Conservation (phyloP, 805 yeast species). For the Torulaspora maleeae region DNA sequence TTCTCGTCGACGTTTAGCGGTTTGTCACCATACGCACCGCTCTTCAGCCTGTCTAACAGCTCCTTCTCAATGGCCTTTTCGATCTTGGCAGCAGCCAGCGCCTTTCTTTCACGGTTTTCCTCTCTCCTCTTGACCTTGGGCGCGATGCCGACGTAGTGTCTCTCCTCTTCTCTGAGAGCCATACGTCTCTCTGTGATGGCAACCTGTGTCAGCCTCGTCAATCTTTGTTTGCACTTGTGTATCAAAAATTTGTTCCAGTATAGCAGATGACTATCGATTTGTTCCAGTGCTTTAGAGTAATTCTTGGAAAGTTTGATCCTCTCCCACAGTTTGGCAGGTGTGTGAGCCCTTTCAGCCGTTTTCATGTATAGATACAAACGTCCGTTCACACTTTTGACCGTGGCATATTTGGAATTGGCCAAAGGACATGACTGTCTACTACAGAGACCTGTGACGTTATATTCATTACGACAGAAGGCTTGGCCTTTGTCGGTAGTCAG, state of each 20-base stretch:
- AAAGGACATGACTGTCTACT: constrained; percentile 91
- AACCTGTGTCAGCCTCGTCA: constrained; percentile 91
- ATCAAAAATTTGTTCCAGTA: constrained; percentile 92
- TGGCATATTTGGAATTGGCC: constrained; percentile 89
- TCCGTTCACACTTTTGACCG: constrained; percentile 77
- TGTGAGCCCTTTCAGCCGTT: constrained; percentile 95
- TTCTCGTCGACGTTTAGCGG: constrained; percentile 95
- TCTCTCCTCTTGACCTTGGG: constrained; percentile 95
- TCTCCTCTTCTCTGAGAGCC: constrained; percentile 85
- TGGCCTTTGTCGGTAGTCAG: constrained; percentile 84
- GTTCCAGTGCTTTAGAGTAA: constrained; percentile 80
- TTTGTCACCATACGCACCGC: constrained; percentile 97
- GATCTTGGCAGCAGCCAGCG: constrained; percentile 91
- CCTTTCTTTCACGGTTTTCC: constrained; percentile 91
- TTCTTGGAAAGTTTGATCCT: constrained; percentile 85
- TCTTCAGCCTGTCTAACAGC: constrained; percentile 85
- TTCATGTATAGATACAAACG: constrained; percentile 84
- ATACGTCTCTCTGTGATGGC: constrained; percentile 92
- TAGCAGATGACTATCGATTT: constrained; percentile 77
- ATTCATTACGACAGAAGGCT: constrained; percentile 91
- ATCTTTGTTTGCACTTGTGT: constrained; percentile 93
- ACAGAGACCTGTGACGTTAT: constrained; percentile 92
- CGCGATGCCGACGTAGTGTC: constrained; percentile 87
- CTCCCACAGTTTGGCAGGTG: constrained; percentile 93
- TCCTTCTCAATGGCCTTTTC: constrained; percentile 97